These are phyloP conservation scores for Hypoxylon sp. DNA, from an alignment of 2,329 filamentous ascomycete genomes.

Conservation along the genomic window DNA sequence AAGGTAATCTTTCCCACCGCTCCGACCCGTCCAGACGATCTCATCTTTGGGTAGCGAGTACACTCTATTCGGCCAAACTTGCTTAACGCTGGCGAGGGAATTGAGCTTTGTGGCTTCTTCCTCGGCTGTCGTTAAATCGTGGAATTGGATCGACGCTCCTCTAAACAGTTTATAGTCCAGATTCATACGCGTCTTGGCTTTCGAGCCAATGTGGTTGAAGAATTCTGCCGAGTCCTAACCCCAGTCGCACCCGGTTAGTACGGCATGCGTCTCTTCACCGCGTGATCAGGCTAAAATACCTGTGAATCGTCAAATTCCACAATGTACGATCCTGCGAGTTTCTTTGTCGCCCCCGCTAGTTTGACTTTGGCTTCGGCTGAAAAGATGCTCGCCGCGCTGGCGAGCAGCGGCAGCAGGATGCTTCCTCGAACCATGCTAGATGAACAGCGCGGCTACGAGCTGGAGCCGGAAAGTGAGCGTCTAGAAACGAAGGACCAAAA, in stretches of 20 bases:
- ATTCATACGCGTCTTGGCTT: constrained; percentile 62
- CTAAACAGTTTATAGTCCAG: constrained; percentile 67
- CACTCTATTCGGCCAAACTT: constrained; percentile 62
- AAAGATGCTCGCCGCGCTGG: constrained; percentile 45
- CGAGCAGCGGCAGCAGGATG: constrained; percentile 48
- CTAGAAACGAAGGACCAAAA: constrained; percentile 23
- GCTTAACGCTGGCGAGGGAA: constrained; percentile 61
- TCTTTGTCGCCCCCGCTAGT: constrained; percentile 37
- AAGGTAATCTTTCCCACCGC: constrained; percentile 45
- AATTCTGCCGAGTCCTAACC: constrained; percentile 59
- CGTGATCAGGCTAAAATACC: constrained; percentile 53
- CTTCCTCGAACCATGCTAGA: constrained; percentile 49
- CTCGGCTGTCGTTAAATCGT: constrained; percentile 61
- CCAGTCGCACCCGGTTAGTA: constrained; percentile 22
- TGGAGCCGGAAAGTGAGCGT: constrained; percentile 24
- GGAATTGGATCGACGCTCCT: constrained; percentile 66
- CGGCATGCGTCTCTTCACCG: neutral
- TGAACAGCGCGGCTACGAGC: constrained; percentile 14
- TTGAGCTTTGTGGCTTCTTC: constrained; percentile 59
- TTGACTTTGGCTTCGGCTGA: constrained; percentile 46
- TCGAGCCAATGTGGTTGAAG: constrained; percentile 54
- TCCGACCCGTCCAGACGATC: constrained; percentile 60
- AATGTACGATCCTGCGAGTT: constrained; percentile 64
- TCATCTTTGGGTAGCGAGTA: constrained; percentile 61
- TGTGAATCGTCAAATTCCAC: constrained; percentile 66